Conservation (phyloP, 2,329 filamentous ascomycete species). For the Juglanconis oblonga region DNA sequence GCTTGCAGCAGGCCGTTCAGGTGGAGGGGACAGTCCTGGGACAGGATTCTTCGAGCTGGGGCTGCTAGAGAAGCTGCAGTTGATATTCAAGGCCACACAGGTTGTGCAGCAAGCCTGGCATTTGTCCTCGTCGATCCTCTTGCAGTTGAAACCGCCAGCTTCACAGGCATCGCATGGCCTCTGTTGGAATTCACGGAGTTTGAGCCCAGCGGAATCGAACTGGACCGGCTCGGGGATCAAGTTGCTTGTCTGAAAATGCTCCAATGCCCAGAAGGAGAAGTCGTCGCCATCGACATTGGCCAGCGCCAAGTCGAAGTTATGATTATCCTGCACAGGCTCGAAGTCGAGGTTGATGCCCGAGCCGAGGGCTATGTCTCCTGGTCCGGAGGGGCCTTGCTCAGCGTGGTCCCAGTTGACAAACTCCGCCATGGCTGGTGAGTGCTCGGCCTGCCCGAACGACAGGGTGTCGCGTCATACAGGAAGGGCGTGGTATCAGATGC, state of each 20-base stretch:
- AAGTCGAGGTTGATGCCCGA: conserved; percentile 33
- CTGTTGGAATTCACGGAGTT: conserved; percentile 42
- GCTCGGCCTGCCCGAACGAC: conserved; percentile 14
- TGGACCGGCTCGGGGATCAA: conserved; percentile 22
- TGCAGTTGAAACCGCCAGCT: conserved; percentile 55
- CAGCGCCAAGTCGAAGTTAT: conserved; percentile 52
- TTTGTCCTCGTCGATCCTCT: conserved; percentile 57
- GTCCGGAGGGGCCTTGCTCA: conserved; percentile 29
- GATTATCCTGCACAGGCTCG: conserved; percentile 18
- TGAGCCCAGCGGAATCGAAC: conserved; percentile 20
- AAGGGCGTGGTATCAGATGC: conserved; percentile 12
- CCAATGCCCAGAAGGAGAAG: conserved; percentile 56
- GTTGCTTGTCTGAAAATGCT: conserved; percentile 51
- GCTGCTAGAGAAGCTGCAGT: conserved; percentile 53
- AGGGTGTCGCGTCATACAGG: conserved; percentile 7
- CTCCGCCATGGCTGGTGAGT: conserved; percentile 44
- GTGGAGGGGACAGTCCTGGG: conserved; percentile 39
- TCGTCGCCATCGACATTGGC: conserved; percentile 57
- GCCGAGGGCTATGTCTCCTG: conserved; percentile 27
- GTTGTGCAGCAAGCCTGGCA: conserved; percentile 61
- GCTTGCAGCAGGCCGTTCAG: conserved; percentile 44
- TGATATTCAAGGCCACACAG: conserved; percentile 57
- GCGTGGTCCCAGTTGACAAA: conserved; percentile 62
- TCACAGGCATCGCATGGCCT: conserved; percentile 52
- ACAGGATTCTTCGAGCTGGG: conserved; percentile 32